Evolutionary conservation across 2,329 filamentous ascomycete species (phyloP), one percentile per base, ranked within the genome.

Genomic region (Chalara sp.): DNA sequence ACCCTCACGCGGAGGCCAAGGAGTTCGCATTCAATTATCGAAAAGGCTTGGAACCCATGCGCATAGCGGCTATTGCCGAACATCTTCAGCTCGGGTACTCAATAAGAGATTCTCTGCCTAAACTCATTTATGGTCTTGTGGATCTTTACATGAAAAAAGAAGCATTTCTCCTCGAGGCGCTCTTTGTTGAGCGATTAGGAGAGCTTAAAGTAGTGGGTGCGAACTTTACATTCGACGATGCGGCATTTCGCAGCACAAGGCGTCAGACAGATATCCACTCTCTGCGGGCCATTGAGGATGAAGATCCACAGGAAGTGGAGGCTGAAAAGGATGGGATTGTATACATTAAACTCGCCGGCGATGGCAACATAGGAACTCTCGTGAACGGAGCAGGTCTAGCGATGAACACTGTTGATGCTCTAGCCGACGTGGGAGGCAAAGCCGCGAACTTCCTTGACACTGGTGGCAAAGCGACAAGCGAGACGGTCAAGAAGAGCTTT

Each of bases 311-410:
- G 46, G 83, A 86, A 60, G 68, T 80, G 4, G 78, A 81, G 57
- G 84, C 80, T 2, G 83, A 86, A 63, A 75, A 78, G 52, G 73
- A 83, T 52, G 88, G 88, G 4, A 89, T 95, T 59, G 86, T 93
- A 1, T 95, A 91, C 65, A 78, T 95, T 56, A 84, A 80, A 60
- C 75, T 79, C 3, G 65, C 60, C 8, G 73, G 76, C 2, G 64
- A 72, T 49, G 80, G 76, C 48, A 82, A 82, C 55, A 84, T 95
- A 48, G 90, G 89, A 37, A 95, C 87, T 1, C 73, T 95, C 56
- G 89, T 95, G 56, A 96, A 96, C 63, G 89, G 90, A 42, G 90
- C 91, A 0, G 90, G 90, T 0, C 77, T 96, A 1, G 89, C 89
- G 0, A 93, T 96, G 87, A 93, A 93, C 65, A 95, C 89, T 0